phyloP scores from a whole-genome alignment of 176 grass and related monocot species.

The Raddia distichophylla region DNA sequence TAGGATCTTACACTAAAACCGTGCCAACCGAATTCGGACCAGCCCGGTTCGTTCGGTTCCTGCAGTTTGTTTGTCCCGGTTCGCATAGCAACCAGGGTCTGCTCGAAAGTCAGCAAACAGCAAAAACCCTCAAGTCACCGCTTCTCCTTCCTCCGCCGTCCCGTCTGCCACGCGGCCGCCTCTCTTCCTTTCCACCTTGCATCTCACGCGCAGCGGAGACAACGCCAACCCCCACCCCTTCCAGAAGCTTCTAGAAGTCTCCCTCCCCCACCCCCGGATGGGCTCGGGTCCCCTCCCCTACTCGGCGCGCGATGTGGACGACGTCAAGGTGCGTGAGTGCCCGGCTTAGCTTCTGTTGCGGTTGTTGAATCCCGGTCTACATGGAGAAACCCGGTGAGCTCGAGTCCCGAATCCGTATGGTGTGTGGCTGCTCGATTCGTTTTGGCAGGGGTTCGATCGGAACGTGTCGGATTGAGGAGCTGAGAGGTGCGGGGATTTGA shows the following conservation, averaged over 20 bases:
- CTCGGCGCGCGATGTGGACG: conserved; percentile 68
- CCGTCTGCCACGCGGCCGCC: no score
- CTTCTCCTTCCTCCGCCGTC: no score
- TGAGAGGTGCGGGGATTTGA: not conserved
- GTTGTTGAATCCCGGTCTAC: no score
- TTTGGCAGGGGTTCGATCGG: not conserved
- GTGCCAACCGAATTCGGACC: no score
- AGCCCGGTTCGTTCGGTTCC: no score
- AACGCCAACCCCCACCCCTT: not conserved
- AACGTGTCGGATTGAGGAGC: not conserved
- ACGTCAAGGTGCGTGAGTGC: conserved; percentile 56
- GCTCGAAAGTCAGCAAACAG: no score
- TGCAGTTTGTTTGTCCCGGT: no score
- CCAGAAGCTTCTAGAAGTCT: conserved; percentile 42
- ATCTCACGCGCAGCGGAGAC: conserved; percentile 34
- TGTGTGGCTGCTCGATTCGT: not conserved
- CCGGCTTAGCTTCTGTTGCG: no score
- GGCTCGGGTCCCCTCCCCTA: conserved; percentile 59
- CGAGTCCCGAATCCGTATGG: conserved; percentile 5
- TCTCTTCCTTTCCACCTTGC: not conserved
- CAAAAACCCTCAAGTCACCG: no score
- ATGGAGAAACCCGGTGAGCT: not conserved
- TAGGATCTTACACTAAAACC: no score
- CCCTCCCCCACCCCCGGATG: conserved; percentile 32
- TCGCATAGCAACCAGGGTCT: no score